A percentile compares a stretch with the other conserved stretches of the same genome.
These are phyloP conservation scores for Zymoseptoria brevis DNA, from an alignment of 2,329 filamentous ascomycete genomes.

Conservation along the genomic window DNA sequence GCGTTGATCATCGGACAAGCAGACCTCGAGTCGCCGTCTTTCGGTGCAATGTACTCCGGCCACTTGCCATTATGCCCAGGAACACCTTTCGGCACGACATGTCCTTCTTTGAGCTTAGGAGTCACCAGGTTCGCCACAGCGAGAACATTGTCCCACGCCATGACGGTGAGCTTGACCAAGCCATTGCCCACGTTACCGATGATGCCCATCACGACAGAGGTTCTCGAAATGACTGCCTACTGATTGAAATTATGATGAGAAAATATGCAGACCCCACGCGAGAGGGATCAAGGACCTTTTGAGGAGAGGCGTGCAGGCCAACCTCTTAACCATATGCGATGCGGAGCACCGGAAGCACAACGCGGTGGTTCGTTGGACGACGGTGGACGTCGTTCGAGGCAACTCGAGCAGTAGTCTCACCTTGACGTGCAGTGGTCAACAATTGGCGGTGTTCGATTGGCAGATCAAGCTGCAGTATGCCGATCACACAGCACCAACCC, in stretches of 20 bases:
- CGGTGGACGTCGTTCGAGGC: not conserved
- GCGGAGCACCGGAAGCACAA: not conserved
- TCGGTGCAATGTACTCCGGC: conserved; percentile 33
- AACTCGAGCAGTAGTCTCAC: not conserved
- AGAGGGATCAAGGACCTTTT: not conserved
- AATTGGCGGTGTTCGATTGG: not conserved
- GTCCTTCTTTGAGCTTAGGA: conserved; percentile 30
- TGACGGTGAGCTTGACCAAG: conserved; percentile 32
- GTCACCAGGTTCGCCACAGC: conserved; percentile 33
- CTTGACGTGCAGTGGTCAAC: not conserved
- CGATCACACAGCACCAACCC: not conserved
- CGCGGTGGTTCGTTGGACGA: not conserved
- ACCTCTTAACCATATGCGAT: not conserved
- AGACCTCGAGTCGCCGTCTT: conserved; percentile 29
- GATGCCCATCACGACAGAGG: conserved; percentile 13
- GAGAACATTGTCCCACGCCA: conserved; percentile 34
- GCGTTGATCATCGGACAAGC: conserved; percentile 26
- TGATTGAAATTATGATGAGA: not conserved
- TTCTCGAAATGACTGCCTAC: not conserved
- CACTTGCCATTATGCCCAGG: conserved; percentile 32
- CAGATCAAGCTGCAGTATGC: not conserved
- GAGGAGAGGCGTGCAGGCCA: not conserved
- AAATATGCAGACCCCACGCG: not conserved
- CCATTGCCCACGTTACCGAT: conserved; percentile 17
- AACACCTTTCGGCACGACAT: conserved; percentile 30